phyloP scores from a whole-genome alignment of 2,329 filamentous ascomycete species.

The Penicillium freii region DNA sequence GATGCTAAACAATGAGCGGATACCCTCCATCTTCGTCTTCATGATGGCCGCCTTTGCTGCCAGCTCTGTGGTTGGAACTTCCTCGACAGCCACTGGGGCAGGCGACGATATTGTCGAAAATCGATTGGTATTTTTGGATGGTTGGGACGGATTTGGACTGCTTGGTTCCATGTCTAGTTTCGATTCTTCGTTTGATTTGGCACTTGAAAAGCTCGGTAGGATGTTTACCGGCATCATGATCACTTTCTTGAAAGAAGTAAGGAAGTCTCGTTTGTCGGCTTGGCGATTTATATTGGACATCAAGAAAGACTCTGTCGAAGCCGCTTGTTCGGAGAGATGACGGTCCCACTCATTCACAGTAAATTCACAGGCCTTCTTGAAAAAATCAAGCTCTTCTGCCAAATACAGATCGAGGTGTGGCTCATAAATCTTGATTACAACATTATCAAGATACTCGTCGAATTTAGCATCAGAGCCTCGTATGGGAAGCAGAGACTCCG shows the following conservation, averaged over 20 bases:
- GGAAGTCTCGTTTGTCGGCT: conserved; percentile 92
- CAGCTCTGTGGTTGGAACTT: conserved; percentile 83
- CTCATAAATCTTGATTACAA: conserved; percentile 75
- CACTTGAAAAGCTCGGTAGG: conserved; percentile 67
- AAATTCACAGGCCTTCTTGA: conserved; percentile 70
- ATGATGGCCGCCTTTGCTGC: conserved; percentile 97
- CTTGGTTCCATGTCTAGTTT: conserved; percentile 27
- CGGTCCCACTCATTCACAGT: conserved; percentile 87
- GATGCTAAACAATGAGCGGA: conserved; percentile 92
- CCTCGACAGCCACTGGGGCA: conserved; percentile 46
- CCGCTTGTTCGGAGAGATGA: conserved; percentile 86
- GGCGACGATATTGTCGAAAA: conserved; percentile 40
- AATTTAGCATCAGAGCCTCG: conserved; percentile 59
- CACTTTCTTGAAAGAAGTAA: conserved; percentile 96
- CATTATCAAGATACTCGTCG: conserved; percentile 62
- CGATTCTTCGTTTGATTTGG: conserved; percentile 51
- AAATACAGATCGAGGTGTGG: conserved; percentile 92
- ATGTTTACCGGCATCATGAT: conserved; percentile 98
- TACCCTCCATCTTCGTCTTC: conserved; percentile 90
- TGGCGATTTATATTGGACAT: conserved; percentile 95
- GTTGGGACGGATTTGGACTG: conserved; percentile 15
- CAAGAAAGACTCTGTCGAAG: conserved; percentile 85
- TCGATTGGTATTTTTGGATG: conserved; percentile 34
- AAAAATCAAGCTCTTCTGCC: conserved; percentile 84
- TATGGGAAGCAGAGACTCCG: conserved; percentile 67